Evolutionary conservation across 2,329 filamentous ascomycete species (phyloP).

Genomic region (Chrysoporthe cubensis): DNA sequence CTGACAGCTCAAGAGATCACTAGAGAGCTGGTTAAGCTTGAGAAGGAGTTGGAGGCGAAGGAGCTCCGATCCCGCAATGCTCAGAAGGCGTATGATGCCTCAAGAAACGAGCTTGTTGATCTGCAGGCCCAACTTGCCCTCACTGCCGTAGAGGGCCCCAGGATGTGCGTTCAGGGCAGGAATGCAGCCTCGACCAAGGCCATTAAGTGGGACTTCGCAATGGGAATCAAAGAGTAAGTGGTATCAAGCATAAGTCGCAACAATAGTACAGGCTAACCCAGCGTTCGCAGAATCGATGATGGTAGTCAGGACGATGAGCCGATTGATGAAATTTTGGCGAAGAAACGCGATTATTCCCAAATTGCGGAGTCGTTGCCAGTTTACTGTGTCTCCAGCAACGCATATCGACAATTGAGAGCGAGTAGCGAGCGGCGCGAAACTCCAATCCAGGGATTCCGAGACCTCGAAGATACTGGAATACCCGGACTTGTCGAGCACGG

Average conservation of each 20-base stretch:
- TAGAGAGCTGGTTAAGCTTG: not conserved
- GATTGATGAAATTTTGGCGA: constrained; percentile 56
- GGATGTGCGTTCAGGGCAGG: constrained; percentile 15
- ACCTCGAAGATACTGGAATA: constrained; percentile 59
- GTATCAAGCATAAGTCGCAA: not conserved
- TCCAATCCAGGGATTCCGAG: constrained; percentile 54
- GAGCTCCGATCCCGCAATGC: not conserved
- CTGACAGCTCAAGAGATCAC: not conserved
- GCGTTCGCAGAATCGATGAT: constrained; percentile 50
- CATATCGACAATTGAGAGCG: constrained; percentile 32
- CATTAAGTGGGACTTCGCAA: constrained; percentile 15
- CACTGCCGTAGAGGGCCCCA: not conserved
- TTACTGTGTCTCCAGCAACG: constrained; percentile 66
- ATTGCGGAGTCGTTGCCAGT: constrained; percentile 61
- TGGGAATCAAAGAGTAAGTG: constrained; percentile 17
- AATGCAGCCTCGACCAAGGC: not conserved
- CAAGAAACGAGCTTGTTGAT: not conserved
- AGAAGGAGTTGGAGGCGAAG: not conserved
- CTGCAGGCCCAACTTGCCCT: not conserved
- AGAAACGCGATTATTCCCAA: constrained; percentile 60
- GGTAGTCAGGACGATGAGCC: constrained; percentile 57
- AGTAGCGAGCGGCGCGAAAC: constrained; percentile 5
- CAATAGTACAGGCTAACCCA: not conserved
- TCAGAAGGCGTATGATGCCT: not conserved
- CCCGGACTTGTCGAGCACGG: constrained; percentile 63